phyloP scores from a whole-genome alignment of 805 yeast species.

The Zygoascus bituminiphila region DNA sequence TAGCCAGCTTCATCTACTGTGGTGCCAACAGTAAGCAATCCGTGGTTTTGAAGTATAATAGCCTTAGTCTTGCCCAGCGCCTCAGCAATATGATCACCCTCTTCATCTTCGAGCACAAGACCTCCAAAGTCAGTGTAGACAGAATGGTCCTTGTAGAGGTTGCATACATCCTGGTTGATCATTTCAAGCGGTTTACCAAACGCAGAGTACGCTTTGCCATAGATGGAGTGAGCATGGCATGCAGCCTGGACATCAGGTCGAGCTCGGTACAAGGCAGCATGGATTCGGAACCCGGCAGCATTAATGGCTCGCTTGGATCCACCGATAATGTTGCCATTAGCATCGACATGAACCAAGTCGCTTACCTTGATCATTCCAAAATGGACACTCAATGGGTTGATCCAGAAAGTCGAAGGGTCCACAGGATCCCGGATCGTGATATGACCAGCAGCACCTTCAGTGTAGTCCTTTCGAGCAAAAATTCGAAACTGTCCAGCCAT shows the following conservation, averaged over 20 bases:
- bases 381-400: conserved; percentile 79
- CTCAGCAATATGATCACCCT: conserved; percentile 52
- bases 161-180: conserved; percentile 72
- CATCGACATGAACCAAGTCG: conserved; percentile 57
- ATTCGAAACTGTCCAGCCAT: conserved; percentile 82
- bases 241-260: conserved; percentile 68
- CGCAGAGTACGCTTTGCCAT: conserved; percentile 57
- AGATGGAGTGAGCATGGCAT: conserved; percentile 59
- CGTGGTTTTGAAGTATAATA: conserved; percentile 63
- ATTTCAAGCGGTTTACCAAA: conserved; percentile 64
- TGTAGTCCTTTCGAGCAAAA: conserved; percentile 68
- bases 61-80: conserved; percentile 53
- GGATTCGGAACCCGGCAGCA: conserved; percentile 65
- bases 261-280: conserved; percentile 57
- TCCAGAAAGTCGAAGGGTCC: conserved; percentile 76
- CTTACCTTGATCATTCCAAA: conserved; percentile 51
- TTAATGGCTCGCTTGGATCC: conserved; percentile 50
- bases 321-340: conserved; percentile 54
- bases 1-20: conserved; percentile 73
- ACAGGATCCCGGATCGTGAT: conserved; percentile 80
- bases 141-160: conserved; percentile 54
- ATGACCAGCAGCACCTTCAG: conserved; percentile 81
- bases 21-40: conserved; percentile 58
- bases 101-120: conserved; percentile 59
- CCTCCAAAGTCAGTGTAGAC: conserved; percentile 71